phyloP scores from a whole-genome alignment of 2,329 filamentous ascomycete species.

The Sporothrix euskadiensis region DNA sequence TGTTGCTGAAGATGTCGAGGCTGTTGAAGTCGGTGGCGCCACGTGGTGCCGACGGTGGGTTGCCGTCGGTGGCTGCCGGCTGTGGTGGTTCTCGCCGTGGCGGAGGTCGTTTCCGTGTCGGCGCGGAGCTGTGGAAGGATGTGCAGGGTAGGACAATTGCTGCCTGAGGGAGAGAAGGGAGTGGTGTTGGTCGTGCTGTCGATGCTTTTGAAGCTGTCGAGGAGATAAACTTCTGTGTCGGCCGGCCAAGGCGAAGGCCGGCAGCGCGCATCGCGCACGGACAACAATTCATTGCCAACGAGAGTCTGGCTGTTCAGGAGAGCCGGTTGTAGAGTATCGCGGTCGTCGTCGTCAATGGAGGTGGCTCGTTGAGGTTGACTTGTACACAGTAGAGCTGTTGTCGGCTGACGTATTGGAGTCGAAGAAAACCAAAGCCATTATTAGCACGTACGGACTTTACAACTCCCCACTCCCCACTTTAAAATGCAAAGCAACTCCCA shows the following conservation, averaged over 20 bases:
- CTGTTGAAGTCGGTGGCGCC: slow-evolving; percentile 63
- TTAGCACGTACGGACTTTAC: slow-evolving; percentile 1
- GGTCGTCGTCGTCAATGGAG: not conserved
- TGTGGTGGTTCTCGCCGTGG: not conserved
- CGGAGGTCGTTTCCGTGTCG: not conserved
- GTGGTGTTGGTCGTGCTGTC: not conserved
- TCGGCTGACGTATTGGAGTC: slow-evolving; percentile 6
- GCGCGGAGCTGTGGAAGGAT: slow-evolving; percentile 11
- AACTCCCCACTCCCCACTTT: not conserved
- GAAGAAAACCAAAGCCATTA: slow-evolving; percentile 1
- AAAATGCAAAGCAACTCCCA: not conserved
- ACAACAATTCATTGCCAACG: not conserved
- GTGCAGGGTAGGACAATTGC: not conserved
- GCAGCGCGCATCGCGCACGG: not conserved
- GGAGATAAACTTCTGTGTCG: not conserved
- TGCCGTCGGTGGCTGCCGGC: not conserved
- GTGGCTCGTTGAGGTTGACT: not conserved
- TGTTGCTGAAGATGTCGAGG: slow-evolving; percentile 76
- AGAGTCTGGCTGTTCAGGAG: not conserved
- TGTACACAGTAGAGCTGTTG: not conserved
- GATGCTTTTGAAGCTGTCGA: not conserved
- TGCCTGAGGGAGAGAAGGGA: not conserved
- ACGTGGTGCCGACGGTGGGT: slow-evolving; percentile 40
- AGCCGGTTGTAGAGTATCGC: not conserved
- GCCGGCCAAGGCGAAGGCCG: not conserved